Evolutionary conservation across 768 basidiomycete species (phyloP).

Genomic region (Podaxis sp.): DNA sequence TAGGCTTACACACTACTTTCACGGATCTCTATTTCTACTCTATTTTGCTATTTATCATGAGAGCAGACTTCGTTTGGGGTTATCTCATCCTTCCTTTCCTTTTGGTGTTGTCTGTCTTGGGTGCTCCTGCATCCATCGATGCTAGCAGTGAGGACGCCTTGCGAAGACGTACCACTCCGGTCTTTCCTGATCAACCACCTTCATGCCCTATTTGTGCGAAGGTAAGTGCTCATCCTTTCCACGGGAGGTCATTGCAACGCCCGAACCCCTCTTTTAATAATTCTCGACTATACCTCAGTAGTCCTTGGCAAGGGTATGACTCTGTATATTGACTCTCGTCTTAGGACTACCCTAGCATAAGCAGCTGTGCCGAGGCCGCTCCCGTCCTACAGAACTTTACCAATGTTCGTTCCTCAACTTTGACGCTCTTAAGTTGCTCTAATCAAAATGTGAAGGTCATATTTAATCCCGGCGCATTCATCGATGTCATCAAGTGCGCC

Average conservation of each 20-base stretch:
- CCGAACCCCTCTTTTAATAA: too few relatives aligned
- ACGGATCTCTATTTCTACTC: background rate
- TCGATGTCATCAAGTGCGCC: slow-evolving; percentile 59
- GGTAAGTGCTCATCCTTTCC: slow-evolving; percentile 21
- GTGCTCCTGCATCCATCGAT: background rate
- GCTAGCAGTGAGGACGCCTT: background rate
- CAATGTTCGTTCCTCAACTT: slow-evolving; percentile 30
- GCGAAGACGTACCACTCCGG: slow-evolving; percentile 30
- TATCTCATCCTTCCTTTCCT: background rate
- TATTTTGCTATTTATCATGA: slow-evolving; percentile 1
- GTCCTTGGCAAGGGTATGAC: background rate
- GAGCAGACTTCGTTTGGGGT: background rate
- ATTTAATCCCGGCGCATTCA: slow-evolving; percentile 59
- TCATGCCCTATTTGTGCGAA: slow-evolving; percentile 57
- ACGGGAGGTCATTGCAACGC: too few relatives aligned
- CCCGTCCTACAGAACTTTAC: slow-evolving; percentile 55
- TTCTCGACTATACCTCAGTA: too few relatives aligned
- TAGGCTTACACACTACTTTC: background rate
- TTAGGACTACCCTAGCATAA: slow-evolving; percentile 48
- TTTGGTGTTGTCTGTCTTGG: background rate
- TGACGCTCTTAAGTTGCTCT: background rate
- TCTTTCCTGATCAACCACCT: slow-evolving; percentile 49
- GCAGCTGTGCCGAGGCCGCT: slow-evolving; percentile 52
- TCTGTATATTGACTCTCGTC: background rate
- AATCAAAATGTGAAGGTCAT: slow-evolving; percentile 38